phyloP scores from a whole-genome alignment of 352 stramenopile species.

The Phytopythium kandeliae region DNA sequence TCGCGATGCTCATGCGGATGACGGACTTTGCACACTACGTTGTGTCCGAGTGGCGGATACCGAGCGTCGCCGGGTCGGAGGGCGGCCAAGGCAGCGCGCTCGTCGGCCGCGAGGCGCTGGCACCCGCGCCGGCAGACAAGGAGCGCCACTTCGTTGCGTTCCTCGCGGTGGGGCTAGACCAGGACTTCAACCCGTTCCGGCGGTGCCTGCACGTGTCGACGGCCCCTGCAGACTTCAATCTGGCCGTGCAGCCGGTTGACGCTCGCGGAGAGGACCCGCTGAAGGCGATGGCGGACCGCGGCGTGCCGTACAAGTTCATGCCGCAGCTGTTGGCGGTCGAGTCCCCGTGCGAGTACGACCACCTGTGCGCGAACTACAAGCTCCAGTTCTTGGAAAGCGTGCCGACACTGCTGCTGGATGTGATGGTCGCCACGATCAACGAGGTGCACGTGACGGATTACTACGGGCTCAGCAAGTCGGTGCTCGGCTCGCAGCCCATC shows the following conservation, averaged over 20 bases:
- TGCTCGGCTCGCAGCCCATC: conserved; percentile 8
- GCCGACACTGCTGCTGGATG: conserved; percentile 46
- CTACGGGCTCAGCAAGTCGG: conserved; percentile 20
- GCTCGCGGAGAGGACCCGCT: conserved; percentile 23
- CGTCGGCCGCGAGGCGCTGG: neutral
- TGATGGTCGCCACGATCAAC: conserved; percentile 64
- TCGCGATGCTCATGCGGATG: conserved; percentile 48
- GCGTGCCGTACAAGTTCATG: conserved; percentile 37
- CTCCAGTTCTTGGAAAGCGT: conserved; percentile 54
- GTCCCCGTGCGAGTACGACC: conserved; percentile 30
- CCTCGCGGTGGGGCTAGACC: conserved; percentile 55
- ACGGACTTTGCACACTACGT: conserved; percentile 56
- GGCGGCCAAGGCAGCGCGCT: neutral
- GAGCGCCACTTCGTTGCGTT: conserved; percentile 27
- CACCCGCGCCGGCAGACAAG: neutral
- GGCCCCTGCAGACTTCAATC: neutral
- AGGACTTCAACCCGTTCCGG: conserved; percentile 59
- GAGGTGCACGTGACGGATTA: conserved; percentile 24
- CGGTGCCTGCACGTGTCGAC: conserved; percentile 51
- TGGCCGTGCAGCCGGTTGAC: neutral
- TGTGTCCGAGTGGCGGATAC: conserved; percentile 37
- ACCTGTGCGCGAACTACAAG: conserved; percentile 34
- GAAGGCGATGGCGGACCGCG: conserved; percentile 25
- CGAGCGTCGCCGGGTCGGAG: neutral
- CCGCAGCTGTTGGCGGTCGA: conserved; percentile 43